Evolutionary conservation across 2,329 filamentous ascomycete species (phyloP).

Genomic region (Apiospora saccharicola): DNA sequence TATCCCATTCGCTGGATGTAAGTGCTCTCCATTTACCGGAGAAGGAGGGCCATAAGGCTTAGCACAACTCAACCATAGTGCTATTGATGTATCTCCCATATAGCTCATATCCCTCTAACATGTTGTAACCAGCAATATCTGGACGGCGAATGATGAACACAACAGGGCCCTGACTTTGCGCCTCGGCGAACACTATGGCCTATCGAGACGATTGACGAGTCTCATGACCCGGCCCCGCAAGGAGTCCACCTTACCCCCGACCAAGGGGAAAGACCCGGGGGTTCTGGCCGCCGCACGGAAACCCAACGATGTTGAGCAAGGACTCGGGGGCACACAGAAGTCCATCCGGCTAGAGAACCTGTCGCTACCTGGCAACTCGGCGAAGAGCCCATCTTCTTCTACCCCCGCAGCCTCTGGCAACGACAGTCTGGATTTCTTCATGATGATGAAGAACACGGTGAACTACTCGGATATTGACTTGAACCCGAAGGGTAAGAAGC

Average conservation of each 20-base stretch:
- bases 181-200: conserved; percentile 69
- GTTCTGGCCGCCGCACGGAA: background rate
- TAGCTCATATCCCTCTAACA: background rate
- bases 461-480: conserved; percentile 79
- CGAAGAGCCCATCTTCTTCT: background rate
- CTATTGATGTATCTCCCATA: background rate
- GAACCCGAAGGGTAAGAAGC: conserved; percentile 65
- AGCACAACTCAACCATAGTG: background rate
- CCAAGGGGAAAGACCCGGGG: background rate
- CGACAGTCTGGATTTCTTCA: conserved; percentile 46
- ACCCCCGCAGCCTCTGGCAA: conserved; percentile 22
- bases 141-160: conserved; percentile 67
- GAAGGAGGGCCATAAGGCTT: background rate
- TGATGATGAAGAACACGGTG: conserved; percentile 74
- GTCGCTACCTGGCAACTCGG: background rate
- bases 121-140: conserved; percentile 64
- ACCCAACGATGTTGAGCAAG: conserved; percentile 22
- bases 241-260: conserved; percentile 17
- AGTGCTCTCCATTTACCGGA: conserved; percentile 36
- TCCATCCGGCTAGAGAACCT: background rate
- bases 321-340: background rate
- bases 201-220: conserved; percentile 70
- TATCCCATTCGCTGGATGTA: conserved; percentile 73
- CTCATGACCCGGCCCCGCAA: conserved; percentile 55
- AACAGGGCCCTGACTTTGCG: conserved; percentile 56